Percentiles rank a stretch among this genome's conserved stretches.
Evolutionary conservation across 1,284 basidiomycete genomes (phyloP).

Genomic region (Exsudoporus floridanus): DNA sequence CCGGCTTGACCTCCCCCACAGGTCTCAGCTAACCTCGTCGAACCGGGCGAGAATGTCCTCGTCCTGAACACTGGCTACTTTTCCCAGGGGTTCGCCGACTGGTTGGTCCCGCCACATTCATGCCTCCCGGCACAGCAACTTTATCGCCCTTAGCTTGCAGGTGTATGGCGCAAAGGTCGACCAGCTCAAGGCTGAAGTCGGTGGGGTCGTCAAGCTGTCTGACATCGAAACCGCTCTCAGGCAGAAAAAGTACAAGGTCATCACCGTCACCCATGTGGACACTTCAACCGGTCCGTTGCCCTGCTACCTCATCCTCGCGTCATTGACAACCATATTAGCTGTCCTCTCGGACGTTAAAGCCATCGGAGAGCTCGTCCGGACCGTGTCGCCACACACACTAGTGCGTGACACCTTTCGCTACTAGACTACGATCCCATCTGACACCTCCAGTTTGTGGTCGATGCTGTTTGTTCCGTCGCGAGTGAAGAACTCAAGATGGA

Average conservation of each 20-base stretch:
- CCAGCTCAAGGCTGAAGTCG: constrained; percentile 81
- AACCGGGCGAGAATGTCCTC: constrained; percentile 78
- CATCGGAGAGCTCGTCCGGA: constrained; percentile 74
- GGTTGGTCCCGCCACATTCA: constrained; percentile 45
- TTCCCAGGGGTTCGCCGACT: constrained; percentile 81
- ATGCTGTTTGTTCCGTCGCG: constrained; percentile 94
- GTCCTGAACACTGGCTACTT: constrained; percentile 89
- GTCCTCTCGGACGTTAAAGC: constrained; percentile 86
- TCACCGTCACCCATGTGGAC: constrained; percentile 95
- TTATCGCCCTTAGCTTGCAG: constrained; percentile 55
- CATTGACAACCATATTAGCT: constrained; percentile 38
- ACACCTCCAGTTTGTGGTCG: constrained; percentile 66
- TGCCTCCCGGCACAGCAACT: neutral
- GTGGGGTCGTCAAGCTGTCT: constrained; percentile 64
- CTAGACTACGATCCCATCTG: neutral
- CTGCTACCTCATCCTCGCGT: neutral
- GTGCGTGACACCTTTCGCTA: constrained; percentile 38
- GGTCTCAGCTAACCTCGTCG: constrained; percentile 82
- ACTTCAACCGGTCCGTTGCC: constrained; percentile 72
- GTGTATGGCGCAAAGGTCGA: constrained; percentile 92
- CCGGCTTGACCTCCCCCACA: constrained; percentile 27
- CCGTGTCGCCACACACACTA: constrained; percentile 84
- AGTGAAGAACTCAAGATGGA: constrained; percentile 96
- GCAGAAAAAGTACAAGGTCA: constrained; percentile 84
- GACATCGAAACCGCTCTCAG: constrained; percentile 76